Evolutionary conservation across 1,284 basidiomycete genomes (phyloP), one percentile per base, ranked within the genome.

Genomic region (Trametes hirsuta): DNA sequence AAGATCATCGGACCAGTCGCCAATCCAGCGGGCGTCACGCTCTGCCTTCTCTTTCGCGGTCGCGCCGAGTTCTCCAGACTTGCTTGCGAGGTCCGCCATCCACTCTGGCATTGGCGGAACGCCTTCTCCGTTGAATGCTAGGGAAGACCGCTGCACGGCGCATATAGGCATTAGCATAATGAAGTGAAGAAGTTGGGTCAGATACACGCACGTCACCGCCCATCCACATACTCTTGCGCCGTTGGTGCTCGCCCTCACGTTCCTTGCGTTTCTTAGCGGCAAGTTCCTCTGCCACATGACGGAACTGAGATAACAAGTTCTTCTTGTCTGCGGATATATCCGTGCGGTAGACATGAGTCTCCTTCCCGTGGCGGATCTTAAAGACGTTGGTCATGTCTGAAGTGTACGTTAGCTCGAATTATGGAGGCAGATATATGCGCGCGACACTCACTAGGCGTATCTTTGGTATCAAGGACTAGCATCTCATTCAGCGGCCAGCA

Each of bases 401-500:
- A 24, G 14, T 11, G 8, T 10, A 8, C 12, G 24, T 55, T n/a
- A 54, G 56, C 47, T 37, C n/a, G 30, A 5, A 5, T 8, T 30
- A 37, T 30, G 39, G 21, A 46, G 36, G 3, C 22, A 6, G 35
- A 37, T 44, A 47, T 9, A 37, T 15, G 44, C 10, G 3, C 53
- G 49, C 21, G 41, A 21, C n/a, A 77, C 89, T 66, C 65, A 94
- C 93, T 88, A 2, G 94, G 83, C 6, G 93, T 91, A 76, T 99
- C 97, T 74, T 98, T 98, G 37, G 97, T 90, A 74, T 98, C 97
- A 30, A 97, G 83, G 0, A 98, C 93, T 30, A 96, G 79, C 79
- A 98, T 94, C 72, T 99, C 97, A 66, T 87, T 90, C 63, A 98
- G 76, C 10, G 90, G 85, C 89, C 96, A 99, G 71, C 94, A 98